Percentiles rank a stretch among this genome's conserved stretches.
These are phyloP conservation scores for Brassica carinata DNA, from an alignment of 345 rosid genomes.

Conservation along the genomic window DNA sequence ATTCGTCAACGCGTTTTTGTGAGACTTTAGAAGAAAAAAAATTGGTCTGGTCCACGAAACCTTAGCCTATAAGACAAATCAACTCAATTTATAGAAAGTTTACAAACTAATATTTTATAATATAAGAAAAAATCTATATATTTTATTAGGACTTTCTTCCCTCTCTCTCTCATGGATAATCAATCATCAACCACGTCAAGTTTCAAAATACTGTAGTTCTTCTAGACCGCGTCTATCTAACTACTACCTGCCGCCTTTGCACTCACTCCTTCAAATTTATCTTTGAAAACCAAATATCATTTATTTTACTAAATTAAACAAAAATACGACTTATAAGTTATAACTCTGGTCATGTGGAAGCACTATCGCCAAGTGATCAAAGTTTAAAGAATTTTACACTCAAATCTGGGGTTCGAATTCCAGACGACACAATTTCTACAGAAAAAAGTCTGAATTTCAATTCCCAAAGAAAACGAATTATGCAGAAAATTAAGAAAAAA, in stretches of 20 bases:
- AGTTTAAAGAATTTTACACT: too few species aligned
- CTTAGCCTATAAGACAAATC: conserved; percentile 39
- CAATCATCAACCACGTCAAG: conserved; percentile 21
- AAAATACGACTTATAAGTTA: neutral
- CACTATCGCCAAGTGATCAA: too few species aligned
- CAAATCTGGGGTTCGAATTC: too few species aligned
- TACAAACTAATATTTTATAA: neutral
- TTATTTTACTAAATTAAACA: neutral
- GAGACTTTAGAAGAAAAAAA: neutral
- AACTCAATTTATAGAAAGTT: neutral
- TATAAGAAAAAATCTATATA: neutral
- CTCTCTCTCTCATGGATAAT: neutral
- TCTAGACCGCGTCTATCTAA: conserved; percentile 32
- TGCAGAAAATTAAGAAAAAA: too few species aligned
- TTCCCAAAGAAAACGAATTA: too few species aligned
- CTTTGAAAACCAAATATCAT: neutral
- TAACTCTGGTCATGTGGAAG: too few species aligned
- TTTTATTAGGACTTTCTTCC: neutral
- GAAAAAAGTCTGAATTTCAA: too few species aligned
- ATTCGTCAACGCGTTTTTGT: conserved; percentile 35
- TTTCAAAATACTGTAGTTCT: neutral
- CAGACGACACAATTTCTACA: too few species aligned
- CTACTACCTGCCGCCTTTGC: conserved; percentile 12
- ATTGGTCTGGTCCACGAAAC: conserved; percentile 21
- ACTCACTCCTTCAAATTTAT: conserved; percentile 14